Base-by-base conservation (phyloP, 176 grass and related monocot species). In the Chloris gayana region DNA sequence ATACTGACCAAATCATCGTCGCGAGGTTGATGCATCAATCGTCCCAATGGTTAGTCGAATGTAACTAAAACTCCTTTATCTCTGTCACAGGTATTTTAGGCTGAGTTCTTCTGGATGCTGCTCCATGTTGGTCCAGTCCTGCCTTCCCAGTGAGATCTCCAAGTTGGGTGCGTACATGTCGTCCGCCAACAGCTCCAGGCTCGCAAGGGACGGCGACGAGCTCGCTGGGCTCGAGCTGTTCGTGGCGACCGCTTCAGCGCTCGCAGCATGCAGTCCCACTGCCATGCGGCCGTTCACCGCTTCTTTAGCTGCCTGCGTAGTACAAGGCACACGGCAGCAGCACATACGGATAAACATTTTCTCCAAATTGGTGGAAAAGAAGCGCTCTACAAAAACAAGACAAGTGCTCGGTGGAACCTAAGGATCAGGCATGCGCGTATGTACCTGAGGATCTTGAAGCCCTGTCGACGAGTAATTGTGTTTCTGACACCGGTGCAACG, bases 121-220 rank as follows among this genome's bases (percentile, higher is more conserved):
- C 14, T 78, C 73, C 73, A 80, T 83, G 60, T 79, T 67, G 88
- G 76, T 67, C 93, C 93, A 93, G 61, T 84, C 85, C 73, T 82
- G 82, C 32, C 97, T 89, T 67, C 97, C 97, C 2, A 95, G 83
- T 25, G 97, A 86, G 79, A 99, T 95, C 71, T 99, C 90, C 79
- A 99, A 79, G 81, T 89, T 85, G 8, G 90, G 92, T 13, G 64
- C 58, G 9, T 70, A 86, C 22, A 63, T 38, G 57, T 87, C 37
- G 32, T 76, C 86, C 17, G 67, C 34, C 7, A 82, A 34, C 82
- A 82, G 58, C 81, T 85, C 92, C 26, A 68, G 45, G 17, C 88
- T 82, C 25, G 73, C 73, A 0, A 80, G 49, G 1, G 88, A 85
- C 0, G 87, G 87, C 14, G 73, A 82, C 1, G 73, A 86, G 68